Conservation (phyloP, 352 stramenopile genomes). For the Thalassiosira hispida region DNA sequence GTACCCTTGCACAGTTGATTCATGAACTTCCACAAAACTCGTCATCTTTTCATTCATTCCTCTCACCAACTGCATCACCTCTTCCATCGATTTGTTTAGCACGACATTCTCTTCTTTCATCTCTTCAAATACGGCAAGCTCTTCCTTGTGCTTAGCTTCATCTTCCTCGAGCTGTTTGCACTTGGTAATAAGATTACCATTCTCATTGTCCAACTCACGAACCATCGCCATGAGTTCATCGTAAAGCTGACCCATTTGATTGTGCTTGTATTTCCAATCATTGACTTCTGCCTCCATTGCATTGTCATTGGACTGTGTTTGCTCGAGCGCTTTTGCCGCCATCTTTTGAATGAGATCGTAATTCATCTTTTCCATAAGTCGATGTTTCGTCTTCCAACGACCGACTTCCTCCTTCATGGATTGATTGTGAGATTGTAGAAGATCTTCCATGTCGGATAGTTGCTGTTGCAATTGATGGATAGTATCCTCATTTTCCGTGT, state of each 20-base stretch:
- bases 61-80: not conserved
- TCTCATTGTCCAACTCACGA: not conserved
- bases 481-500: not conserved
- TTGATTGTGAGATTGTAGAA: not conserved
- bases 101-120: not conserved
- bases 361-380: not conserved
- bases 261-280: not conserved
- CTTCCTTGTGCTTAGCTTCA: not conserved
- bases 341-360: not conserved
- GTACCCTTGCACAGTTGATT: not conserved
- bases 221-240: conserved; percentile 2
- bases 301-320: conserved; percentile 9
- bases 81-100: not conserved
- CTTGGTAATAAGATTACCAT: not conserved
- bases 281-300: not conserved
- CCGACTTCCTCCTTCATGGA: not conserved
- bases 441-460: not conserved
- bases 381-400: not conserved
- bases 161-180: not conserved
- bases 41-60: not conserved
- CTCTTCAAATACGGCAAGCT: not conserved
- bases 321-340: not conserved
- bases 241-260: not conserved
- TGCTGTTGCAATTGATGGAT: not conserved
- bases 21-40: conserved; percentile 36